These are phyloP conservation scores for Nicotiana sylvestris DNA, from an alignment of 257 asterid species.

Conservation along the genomic window DNA sequence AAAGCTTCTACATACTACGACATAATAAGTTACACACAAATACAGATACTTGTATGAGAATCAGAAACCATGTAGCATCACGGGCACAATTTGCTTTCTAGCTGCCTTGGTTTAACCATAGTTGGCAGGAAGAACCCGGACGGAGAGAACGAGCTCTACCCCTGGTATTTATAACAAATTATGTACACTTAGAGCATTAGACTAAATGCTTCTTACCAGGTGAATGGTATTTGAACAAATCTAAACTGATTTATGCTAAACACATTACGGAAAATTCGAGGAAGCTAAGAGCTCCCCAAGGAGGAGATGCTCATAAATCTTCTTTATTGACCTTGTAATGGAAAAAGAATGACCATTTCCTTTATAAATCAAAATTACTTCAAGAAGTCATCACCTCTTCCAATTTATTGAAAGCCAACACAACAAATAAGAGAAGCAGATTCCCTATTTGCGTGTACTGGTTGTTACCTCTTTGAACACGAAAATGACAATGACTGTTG, in stretches of 20 bases:
- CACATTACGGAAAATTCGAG: neutral
- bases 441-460: neutral
- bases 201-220: neutral
- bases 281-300: neutral
- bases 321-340: constrained; percentile 3
- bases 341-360: constrained; percentile 6
- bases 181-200: neutral
- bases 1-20: neutral
- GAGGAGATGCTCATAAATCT: neutral
- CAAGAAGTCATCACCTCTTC: constrained; percentile 8
- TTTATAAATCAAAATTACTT: neutral
- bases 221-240: neutral
- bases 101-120: constrained; percentile 9
- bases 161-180: constrained; percentile 10
- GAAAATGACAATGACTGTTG: constrained; percentile 40
- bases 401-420: neutral
- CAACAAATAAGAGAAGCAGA: constrained; percentile 2
- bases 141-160: neutral
- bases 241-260: neutral
- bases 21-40: neutral
- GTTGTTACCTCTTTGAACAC: constrained; percentile 40
- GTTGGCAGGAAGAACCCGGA: constrained; percentile 7
- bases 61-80: constrained; percentile 8
- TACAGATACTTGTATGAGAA: neutral
- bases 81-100: neutral